Evolutionary conservation across 768 basidiomycete species (phyloP).

Genomic region (Phaffia australis): DNA sequence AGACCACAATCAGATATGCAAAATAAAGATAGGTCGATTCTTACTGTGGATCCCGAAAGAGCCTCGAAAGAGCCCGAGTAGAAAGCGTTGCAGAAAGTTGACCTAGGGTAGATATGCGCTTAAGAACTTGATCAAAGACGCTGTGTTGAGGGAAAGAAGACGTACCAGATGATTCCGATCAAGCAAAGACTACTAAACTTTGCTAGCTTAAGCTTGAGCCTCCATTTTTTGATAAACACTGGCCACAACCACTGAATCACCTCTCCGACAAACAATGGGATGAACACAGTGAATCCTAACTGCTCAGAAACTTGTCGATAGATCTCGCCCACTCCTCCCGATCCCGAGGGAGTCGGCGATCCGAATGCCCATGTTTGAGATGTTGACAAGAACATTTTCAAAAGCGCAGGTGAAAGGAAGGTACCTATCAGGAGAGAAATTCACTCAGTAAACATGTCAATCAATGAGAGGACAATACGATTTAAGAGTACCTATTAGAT

Average conservation of each 20-base stretch:
- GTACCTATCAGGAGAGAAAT: slow-evolving; percentile 18
- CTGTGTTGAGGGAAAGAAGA: background rate
- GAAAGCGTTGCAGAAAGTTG: slow-evolving; percentile 31
- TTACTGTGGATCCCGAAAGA: slow-evolving; percentile 23
- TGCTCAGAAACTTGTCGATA: slow-evolving; percentile 30
- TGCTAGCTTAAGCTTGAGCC: slow-evolving; percentile 28
- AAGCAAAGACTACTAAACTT: slow-evolving; percentile 33
- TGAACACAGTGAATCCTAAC: slow-evolving; percentile 33
- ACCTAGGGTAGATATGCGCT: slow-evolving; percentile 14
- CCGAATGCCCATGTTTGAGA: slow-evolving; percentile 23
- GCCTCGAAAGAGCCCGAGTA: slow-evolving; percentile 31
- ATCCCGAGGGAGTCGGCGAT: slow-evolving; percentile 28
- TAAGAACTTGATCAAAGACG: background rate
- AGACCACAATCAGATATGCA: background rate
- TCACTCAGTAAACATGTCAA: background rate
- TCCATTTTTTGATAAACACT: slow-evolving; percentile 27
- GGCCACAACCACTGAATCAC: slow-evolving; percentile 32
- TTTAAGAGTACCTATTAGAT: slow-evolving; percentile 30
- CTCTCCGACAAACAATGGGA: slow-evolving; percentile 36
- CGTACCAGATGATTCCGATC: slow-evolving; percentile 33
- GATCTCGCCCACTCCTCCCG: slow-evolving; percentile 27
- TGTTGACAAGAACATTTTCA: slow-evolving; percentile 27
- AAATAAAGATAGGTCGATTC: background rate
- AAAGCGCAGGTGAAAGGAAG: slow-evolving; percentile 33
- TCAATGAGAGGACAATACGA: background rate